Evolutionary conservation across 257 asterid genomes (phyloP), one percentile per base, ranked within the genome.

Genomic region (Coffea canephora): DNA sequence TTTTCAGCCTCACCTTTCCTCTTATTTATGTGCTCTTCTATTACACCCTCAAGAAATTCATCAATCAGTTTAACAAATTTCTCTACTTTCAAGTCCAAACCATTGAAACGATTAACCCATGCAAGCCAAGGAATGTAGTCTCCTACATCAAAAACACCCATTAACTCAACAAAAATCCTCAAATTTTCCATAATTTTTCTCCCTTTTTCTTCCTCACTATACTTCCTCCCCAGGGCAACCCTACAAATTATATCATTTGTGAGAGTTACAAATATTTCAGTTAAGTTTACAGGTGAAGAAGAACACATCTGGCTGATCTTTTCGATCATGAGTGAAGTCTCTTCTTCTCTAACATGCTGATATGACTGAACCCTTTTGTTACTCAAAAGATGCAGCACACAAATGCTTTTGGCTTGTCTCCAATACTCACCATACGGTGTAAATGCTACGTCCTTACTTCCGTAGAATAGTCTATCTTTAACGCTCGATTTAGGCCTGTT

Each of bases 171-270:
- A 6, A 48, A 48, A 3, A 39, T 13, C 52, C 27, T 62, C 54
- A 76, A 76, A 12, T 14, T 25, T 76, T 57, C 39, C 52, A 48
- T 61, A 59, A 59, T 62, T 45, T 43, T 65, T 73, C 61, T 76
- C 57, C 79, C 79, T 5, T 72, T 62, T 39, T 62, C 79, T n/a
- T 72, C 79, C 45, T 59, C 71, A 11, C 79, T 43, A 25, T 76
- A 52, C 69, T 66, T 48, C 48, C 34, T 25, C 64, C 78, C 78
- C 54, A 74, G 54, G 8, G 69, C 69, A n/a, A 69, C 78, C 19
- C 78, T 36, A 1, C 54, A 8, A 9, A 75, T 21, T 8, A 36
- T 52, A 75, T 13, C 54, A 39, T 57, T 55, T 4, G 69, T 57
- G 23, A 65, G 14, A 2, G 67, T 34, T 34, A 66, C 34, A 21